These are phyloP conservation scores for Leishmania martiniquensis DNA, from an alignment of 208 protist species.

Conservation along the genomic window DNA sequence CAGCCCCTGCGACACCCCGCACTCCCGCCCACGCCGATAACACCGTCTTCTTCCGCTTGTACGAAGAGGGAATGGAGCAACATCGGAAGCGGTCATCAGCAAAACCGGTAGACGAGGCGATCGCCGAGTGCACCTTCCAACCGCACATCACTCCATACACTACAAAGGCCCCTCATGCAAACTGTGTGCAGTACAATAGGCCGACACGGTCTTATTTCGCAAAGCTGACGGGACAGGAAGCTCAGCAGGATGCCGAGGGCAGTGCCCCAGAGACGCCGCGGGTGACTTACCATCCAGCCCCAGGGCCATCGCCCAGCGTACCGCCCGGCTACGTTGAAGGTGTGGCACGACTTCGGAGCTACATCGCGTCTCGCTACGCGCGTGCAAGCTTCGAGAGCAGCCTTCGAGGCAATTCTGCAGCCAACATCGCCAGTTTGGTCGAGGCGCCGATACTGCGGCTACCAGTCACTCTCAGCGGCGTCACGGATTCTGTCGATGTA, in stretches of 20 bases:
- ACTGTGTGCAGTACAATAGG: conserved; percentile 35
- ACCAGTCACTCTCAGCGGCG: conserved; percentile 39
- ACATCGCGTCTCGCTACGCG: conserved; percentile 35
- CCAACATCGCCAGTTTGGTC: conserved; percentile 5
- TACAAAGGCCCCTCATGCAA: neutral
- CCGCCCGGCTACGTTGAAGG: conserved; percentile 80
- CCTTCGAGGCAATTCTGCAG: conserved; percentile 35
- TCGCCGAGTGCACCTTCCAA: conserved; percentile 21
- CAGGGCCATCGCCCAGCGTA: conserved; percentile 61
- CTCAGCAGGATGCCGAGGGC: conserved; percentile 29
- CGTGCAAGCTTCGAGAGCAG: conserved; percentile 12
- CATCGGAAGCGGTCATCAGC: conserved; percentile 13
- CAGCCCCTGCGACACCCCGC: neutral
- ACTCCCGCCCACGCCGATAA: neutral
- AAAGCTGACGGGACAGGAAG: conserved; percentile 34
- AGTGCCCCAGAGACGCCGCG: conserved; percentile 48
- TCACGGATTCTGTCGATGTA: conserved; percentile 46
- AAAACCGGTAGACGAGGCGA: neutral
- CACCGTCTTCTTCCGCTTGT: conserved; percentile 32
- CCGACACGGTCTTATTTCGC: conserved; percentile 69
- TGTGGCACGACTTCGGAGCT: conserved; percentile 68
- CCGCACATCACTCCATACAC: conserved; percentile 13
- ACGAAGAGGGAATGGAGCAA: conserved; percentile 32
- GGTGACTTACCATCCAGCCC: conserved; percentile 53
- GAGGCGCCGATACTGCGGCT: conserved; percentile 65